Percentiles rank a stretch among this genome's conserved stretches.
These are phyloP conservation scores for Wallacemonas sp. DNA, from an alignment of 208 protist species.

Conservation along the genomic window DNA sequence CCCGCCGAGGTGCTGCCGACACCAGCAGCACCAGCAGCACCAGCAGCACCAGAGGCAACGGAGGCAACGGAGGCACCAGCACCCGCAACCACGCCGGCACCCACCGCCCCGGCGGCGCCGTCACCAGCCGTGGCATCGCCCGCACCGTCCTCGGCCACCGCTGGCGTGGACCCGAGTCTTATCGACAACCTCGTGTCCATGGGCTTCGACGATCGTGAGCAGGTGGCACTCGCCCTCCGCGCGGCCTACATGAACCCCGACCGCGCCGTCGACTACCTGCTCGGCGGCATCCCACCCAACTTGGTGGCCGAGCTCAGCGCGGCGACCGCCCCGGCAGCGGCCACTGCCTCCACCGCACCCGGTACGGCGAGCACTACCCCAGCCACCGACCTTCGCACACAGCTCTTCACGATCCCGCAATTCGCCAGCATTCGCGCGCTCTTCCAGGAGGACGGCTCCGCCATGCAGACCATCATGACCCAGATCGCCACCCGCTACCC, in stretches of 20 bases:
- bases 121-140: background rate
- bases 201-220: conserved; percentile 83
- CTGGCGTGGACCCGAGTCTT: conserved; percentile 48
- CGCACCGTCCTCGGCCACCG: conserved; percentile 8
- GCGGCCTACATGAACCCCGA: conserved; percentile 88
- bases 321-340: background rate
- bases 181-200: conserved; percentile 84
- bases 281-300: conserved; percentile 69
- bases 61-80: conserved; percentile 13
- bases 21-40: background rate
- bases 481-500: conserved; percentile 77
- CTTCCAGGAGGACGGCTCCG: conserved; percentile 60
- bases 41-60: background rate
- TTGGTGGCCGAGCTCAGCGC: conserved; percentile 39
- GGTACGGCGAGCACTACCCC: background rate
- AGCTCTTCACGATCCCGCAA: conserved; percentile 67
- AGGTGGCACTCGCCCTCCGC: conserved; percentile 74
- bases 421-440: conserved; percentile 73
- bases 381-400: conserved; percentile 36
- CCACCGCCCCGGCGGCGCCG: background rate
- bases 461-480: conserved; percentile 57
- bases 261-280: conserved; percentile 88
- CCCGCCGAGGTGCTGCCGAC: conserved; percentile 20
- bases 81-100: conserved; percentile 6
- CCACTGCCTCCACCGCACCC: background rate